Evolutionary conservation across 495 filamentous ascomycete species (phyloP), one percentile per base, ranked within the genome.

Genomic region (Xylaria longipes): DNA sequence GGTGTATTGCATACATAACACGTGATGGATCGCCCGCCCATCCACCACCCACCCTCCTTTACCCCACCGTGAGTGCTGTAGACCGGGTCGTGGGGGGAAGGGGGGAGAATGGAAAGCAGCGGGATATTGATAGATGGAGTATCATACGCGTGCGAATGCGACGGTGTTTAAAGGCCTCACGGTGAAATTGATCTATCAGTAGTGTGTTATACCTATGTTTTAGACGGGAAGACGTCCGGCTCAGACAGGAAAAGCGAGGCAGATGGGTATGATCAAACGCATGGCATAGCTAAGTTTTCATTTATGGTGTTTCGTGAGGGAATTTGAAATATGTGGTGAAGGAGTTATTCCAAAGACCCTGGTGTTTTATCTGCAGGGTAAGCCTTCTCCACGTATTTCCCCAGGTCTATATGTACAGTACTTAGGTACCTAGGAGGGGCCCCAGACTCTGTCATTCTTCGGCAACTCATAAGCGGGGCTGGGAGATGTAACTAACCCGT

Each of bases 1-100:
- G 43, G 33, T 70, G 58, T 61, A 57, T 70, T 70, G 68, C 58
- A 54, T 64, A 41, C n/a, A 27, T 7, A 64, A 63, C 68, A 70
- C 68, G 68, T 48, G 58, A 70, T 70, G 68, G 52, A 22, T 56
- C 46, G 35, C 25, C 68, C n/a, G 20, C 15, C 3, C 62, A 5
- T n/a, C n/a, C n/a, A 33, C 12, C 37, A 1, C 17, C 33, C 7
- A 17, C 65, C 17, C 33, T n/a, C 5, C 15, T 5, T 9, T 20
- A 3, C 9, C 33, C 56, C 29, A 35, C 56, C 52, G 0, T 56
- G 52, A 17, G n/a, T n/a, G n/a, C n/a, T n/a, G 25, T 5, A 56
- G 27, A 58, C 54, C 15, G 6, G 35, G 22, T 62, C 58, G 14
- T 11, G 33, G 58, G 37, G 29, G 37, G 22, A 43, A n/a, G n/a